phyloP scores from a whole-genome alignment of 805 yeast species.

The Lipomyces lipofer region DNA sequence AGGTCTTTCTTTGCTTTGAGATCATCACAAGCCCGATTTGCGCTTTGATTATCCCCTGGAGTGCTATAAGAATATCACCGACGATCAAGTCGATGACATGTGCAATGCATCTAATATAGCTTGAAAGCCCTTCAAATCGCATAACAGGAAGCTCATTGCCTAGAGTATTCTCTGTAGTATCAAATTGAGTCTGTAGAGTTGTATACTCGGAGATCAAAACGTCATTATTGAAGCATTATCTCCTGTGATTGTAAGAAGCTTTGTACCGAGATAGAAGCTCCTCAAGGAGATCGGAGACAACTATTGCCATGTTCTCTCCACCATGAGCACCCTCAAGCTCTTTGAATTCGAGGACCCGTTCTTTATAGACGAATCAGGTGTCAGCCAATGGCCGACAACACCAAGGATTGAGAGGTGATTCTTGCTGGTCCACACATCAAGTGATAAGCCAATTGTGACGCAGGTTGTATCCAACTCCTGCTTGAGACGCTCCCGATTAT shows the following conservation, averaged over 20 bases:
- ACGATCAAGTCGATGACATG: neutral
- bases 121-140: neutral
- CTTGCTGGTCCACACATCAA: neutral
- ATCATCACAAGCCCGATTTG: neutral
- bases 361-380: neutral
- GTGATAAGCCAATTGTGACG: neutral
- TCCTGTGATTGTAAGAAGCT: neutral
- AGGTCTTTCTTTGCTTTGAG: neutral
- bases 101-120: conserved; percentile 1
- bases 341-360: neutral
- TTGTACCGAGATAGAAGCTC: too few species aligned
- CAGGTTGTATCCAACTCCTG: neutral
- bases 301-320: conserved; percentile 39
- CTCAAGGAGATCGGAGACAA: neutral
- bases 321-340: conserved; percentile 35
- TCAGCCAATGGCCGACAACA: conserved; percentile 4
- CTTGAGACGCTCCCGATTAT: neutral
- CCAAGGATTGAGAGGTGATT: neutral
- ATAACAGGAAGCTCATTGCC: neutral
- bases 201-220: conserved; percentile 1
- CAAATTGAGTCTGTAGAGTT: neutral
- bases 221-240: neutral
- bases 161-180: neutral
- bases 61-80: neutral
- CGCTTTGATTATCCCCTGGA: neutral